Base-by-base conservation (phyloP, 1,139 yeast genomes). In the Geotrichum aggregatum region DNA sequence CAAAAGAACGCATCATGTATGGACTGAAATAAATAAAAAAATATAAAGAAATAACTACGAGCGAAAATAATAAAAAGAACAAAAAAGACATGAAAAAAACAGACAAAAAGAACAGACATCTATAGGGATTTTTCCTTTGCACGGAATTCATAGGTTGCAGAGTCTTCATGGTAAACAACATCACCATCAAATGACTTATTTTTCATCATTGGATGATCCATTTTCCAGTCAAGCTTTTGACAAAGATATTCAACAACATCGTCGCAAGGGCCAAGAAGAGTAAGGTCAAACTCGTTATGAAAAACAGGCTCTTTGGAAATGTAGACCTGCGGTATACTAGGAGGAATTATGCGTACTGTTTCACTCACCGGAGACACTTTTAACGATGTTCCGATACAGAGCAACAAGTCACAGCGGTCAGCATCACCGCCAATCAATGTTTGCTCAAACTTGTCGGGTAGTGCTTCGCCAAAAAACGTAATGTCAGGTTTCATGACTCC, bases 401-500 rank as follows among this genome's bases (percentile, higher is more conserved):
- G 77, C 44, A 92, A 70, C 52, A 92, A 72, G 69, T 92, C 98
- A 70, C 96, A 88, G 28, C 79, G 73, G 18, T 73, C 64, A 3
- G 84, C 73, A 51, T 73, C 76, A 11, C 68, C 67, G n/a, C 61
- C 63, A 38, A 76, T 74, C 38, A 87, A 76, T 26, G 78, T 71
- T 47, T 78, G 78, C 60, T 87, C 92, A 63, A 85, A 89, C 50
- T 76, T 69, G n/a, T 75, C 71, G 0, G 98, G 97, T 52, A 92
- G 74, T 13, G 83, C 80, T 66, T 92, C 98, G 6, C 96, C 96
- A 63, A 92, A 92, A 64, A 92, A 92, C 0, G 97, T 91, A 55
- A 92, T 91, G 66, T 92, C 96, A 0, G 98, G 98, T 65, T 92
- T 91, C 76, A 87, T 77, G 4, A 89, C 92, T n/a, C 96, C 96